These are phyloP conservation scores for Tolypocladium ophioglossoides DNA, from an alignment of 2,329 filamentous ascomycete genomes.

Conservation along the genomic window DNA sequence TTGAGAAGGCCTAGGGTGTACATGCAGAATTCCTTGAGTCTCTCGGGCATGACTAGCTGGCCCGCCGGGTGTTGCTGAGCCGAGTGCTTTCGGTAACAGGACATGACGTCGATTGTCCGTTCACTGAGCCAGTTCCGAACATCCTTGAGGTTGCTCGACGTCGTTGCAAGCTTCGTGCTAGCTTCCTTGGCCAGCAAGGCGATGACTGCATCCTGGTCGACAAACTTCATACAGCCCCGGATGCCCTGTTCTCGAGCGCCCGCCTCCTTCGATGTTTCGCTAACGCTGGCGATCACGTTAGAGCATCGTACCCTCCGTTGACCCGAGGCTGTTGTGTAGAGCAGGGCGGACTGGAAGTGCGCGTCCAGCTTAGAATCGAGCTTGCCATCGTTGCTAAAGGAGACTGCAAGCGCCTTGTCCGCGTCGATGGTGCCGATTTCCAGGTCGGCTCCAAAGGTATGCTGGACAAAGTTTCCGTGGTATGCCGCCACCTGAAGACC, in stretches of 20 bases:
- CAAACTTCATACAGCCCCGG: conserved; percentile 78
- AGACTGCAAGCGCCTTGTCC: conserved; percentile 85
- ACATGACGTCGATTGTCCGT: conserved; percentile 85
- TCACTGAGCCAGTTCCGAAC: conserved; percentile 75
- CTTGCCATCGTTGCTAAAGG: conserved; percentile 93
- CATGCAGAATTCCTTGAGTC: conserved; percentile 94
- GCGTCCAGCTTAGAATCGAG: conserved; percentile 94
- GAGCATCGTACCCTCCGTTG: conserved; percentile 85
- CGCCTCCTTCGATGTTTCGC: conserved; percentile 45
- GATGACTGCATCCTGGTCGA: conserved; percentile 91
- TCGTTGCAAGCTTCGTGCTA: conserved; percentile 65
- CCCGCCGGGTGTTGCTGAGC: conserved; percentile 77
- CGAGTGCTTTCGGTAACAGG: conserved; percentile 87
- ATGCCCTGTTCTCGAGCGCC: conserved; percentile 40
- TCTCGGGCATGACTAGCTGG: conserved; percentile 89
- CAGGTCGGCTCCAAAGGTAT: conserved; percentile 88
- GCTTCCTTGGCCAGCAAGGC: conserved; percentile 88
- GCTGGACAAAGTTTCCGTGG: conserved; percentile 92
- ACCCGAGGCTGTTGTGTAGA: conserved; percentile 87
- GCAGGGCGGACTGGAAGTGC: conserved; percentile 89
- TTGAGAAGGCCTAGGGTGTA: conserved; percentile 87
- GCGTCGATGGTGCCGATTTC: conserved; percentile 88
- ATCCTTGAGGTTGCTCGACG: conserved; percentile 68
- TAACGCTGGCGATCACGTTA: conserved; percentile 88
- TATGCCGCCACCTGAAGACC: conserved; percentile 90